Evolutionary conservation across 495 filamentous ascomycete species (phyloP), one percentile per base, ranked within the genome.

Genomic region (Tuber umbilicatum): DNA sequence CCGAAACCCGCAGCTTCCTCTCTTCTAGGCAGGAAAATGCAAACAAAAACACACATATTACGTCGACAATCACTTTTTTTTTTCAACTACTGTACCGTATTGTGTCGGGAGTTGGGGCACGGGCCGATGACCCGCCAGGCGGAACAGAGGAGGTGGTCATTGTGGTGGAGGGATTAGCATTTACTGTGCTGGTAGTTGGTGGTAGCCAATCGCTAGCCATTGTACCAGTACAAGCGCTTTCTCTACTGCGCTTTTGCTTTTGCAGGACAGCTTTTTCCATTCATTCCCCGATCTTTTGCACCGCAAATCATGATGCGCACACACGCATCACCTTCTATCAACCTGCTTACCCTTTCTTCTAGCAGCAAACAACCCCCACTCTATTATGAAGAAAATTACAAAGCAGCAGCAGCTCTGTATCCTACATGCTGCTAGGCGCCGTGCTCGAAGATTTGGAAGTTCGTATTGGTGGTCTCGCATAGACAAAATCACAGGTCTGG

Each of bases 111-210:
- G 70, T 68, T 68, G 71, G 71, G 50, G 75, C 75, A 77, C 43
- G 47, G 50, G 73, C 39, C 70, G 60, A 31, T 17, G 41, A 74
- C 68, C 68, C 68, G 74, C 43, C 69, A 42, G 75, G 75, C 72
- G 75, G 74, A 74, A 78, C 71, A 70, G 74, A 77, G 72, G 74
- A 39, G 60, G 71, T 68, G 12, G n/a, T 75, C 55, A 43, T 40
- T 67, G 73, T 27, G 19, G 16, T 75, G 42, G 37, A 37, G 23
- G 41, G 47, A 74, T 47, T 40, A n/a, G n/a, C n/a, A n/a, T 71
- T 42, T 64, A 69, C 37, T 39, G 38, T 42, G 72, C 42, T 55
- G 70, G 50, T 73, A 60, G 73, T 70, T 75, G 39, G 37, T 38
- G 7, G 35, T 16, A 23, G 39, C 12, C 21, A 43, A 43, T 50